Conservation (phyloP, 2,329 filamentous ascomycete genomes). For the Alternaria triticimaculans region DNA sequence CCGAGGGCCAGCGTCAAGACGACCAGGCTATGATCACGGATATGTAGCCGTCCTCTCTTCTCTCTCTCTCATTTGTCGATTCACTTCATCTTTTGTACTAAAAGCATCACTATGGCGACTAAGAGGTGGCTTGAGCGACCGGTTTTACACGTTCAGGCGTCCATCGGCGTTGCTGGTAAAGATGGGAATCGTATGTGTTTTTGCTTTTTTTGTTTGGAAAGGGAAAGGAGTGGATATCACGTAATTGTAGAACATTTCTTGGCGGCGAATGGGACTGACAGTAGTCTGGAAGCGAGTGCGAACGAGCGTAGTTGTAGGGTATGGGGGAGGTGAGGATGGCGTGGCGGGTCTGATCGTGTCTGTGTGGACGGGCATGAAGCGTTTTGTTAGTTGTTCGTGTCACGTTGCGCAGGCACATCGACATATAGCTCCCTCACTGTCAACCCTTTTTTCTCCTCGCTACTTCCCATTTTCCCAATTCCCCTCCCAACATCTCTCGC, state of each 20-base stretch:
- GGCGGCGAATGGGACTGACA: not conserved
- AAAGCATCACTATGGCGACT: not conserved
- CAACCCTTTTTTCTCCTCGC: not conserved
- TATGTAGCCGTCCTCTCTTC: constrained; percentile 25
- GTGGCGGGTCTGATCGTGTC: too few species aligned
- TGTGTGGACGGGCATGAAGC: not conserved
- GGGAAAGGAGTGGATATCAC: not conserved
- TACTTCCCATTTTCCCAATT: too few species aligned
- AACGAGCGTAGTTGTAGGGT: too few species aligned
- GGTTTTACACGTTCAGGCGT: not conserved
- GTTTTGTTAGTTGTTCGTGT: not conserved
- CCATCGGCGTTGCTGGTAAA: not conserved
- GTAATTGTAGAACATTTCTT: not conserved
- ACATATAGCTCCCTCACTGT: not conserved
- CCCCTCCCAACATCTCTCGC: not conserved
- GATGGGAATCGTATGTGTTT: not conserved
- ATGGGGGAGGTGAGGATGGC: too few species aligned
- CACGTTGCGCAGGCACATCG: not conserved
- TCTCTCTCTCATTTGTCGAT: not conserved
- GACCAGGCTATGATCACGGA: constrained; percentile 47
- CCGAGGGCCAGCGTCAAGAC: constrained; percentile 34
- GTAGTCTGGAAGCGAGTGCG: too few species aligned
- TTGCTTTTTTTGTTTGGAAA: not conserved
- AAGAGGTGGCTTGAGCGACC: not conserved
- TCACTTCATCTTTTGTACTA: constrained; percentile 6